Evolutionary conservation across 2,329 filamentous ascomycete species (phyloP), one percentile per base, ranked within the genome.

Genomic region (Talaromyces sp.): DNA sequence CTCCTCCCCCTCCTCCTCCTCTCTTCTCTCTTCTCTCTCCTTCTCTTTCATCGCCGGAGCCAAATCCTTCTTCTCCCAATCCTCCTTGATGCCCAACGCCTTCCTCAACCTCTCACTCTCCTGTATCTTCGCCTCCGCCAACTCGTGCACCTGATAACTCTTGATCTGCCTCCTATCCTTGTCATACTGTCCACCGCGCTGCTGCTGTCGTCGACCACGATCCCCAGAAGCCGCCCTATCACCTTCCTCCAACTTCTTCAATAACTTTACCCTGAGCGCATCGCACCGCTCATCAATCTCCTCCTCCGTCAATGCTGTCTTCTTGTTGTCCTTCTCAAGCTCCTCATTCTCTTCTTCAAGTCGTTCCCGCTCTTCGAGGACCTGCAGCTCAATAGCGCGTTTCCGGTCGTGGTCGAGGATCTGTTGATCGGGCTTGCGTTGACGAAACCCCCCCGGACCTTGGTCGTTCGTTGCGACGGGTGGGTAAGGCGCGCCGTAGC

Each of bases 381-480:
- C 92, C 73, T 95, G 92, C 61, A 98, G 90, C 75, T 99, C 95
- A 35, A 99, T 86, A 70, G 92, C 90, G 46, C 95, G 87, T 79
- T 93, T 91, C 62, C 92, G 88, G 70, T 98, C 93, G 76, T 99
- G 96, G 72, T 97, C 92, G 1, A 99, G 84, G 62, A 99, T 98
- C 55, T 90, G 90, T 76, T 91, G 86, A 78, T 99, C 93, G 0
- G 96, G 93, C 70, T 96, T 87, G 25, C 93, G 87, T 76, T 96
- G 91, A 71, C 87, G 88, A 69, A 90, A 82, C 14, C 37, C 5
- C 25, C 35, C 14, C 16, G 9, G 9, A 6, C 54, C 54, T 57
- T 54, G 39, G 80, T 57, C 33, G 16, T 63, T 57, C 12, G 42
- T 12, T 2, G 21, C 5, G 21, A 71, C 63, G 1, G 75, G 72